These are phyloP conservation scores for Penicillium pancosmium DNA, from an alignment of 495 filamentous ascomycete species.

Conservation along the genomic window DNA sequence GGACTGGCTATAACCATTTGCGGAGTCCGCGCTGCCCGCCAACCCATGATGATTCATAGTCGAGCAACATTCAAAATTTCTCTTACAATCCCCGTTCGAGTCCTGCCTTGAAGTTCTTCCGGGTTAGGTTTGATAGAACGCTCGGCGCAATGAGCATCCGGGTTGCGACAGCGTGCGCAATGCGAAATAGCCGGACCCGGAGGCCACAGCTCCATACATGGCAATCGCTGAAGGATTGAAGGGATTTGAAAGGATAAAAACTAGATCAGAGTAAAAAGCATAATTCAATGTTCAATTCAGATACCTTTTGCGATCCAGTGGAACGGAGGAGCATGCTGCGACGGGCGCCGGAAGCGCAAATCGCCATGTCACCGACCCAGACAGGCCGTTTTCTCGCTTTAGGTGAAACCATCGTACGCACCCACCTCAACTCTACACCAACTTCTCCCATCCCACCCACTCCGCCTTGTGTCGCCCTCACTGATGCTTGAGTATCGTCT, in stretches of 20 bases:
- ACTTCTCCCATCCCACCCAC: constrained; percentile 26
- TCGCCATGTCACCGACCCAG: constrained; percentile 45
- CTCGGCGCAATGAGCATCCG: constrained; percentile 32
- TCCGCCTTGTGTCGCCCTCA: constrained; percentile 15
- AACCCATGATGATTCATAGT: background rate
- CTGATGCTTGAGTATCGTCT: constrained; percentile 22
- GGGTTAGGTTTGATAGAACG: constrained; percentile 20
- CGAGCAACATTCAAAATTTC: background rate
- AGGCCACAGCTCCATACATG: background rate
- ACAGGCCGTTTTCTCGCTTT: constrained; percentile 45
- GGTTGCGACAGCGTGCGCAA: constrained; percentile 36
- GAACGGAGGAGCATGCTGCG: constrained; percentile 26
- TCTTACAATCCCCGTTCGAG: background rate
- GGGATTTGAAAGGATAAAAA: background rate
- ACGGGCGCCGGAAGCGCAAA: constrained; percentile 37
- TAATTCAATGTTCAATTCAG: background rate
- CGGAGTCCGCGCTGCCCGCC: background rate
- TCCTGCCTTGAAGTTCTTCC: constrained; percentile 6
- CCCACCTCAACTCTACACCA: constrained; percentile 37
- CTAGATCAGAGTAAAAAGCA: background rate
- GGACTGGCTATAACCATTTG: background rate
- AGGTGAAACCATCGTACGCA: constrained; percentile 50
- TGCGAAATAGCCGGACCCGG: constrained; percentile 22
- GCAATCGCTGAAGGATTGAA: background rate
- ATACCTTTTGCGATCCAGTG: constrained; percentile 2